Evolutionary conservation across 2,329 filamentous ascomycete species (phyloP), one percentile per base, ranked within the genome.

Genomic region (Xylaria sp.): DNA sequence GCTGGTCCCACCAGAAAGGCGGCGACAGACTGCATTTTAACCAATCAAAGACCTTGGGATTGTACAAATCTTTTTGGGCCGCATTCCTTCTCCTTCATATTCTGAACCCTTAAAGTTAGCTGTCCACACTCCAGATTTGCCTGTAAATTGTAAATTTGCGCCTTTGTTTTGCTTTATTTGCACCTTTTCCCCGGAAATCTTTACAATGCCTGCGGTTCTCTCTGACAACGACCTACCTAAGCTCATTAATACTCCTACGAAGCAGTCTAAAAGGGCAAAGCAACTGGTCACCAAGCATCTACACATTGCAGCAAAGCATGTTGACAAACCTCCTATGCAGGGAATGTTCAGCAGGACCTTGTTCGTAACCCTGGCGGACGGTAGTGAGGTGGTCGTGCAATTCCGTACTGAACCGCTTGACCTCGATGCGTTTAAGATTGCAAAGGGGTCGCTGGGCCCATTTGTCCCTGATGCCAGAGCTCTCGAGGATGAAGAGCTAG

Each of bases 281-380:
- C 12, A 44, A 55, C 68, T 77, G 51, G 70, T 73, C 41, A 56
- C 68, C 10, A 55, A 75, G 66, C 73, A 76, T 72, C 67, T 78
- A n/a, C 60, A 68, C 50, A 76, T 72, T 65, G 63, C 72, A 59
- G 69, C 67, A 13, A 76, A 76, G 62, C 65, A 52, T 48, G 60
- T 78, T 55, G 72, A 76, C 57, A 73, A 73, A 46, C 76, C 74
- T 67, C 73, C 70, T 23, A 75, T 77, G 41, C 41, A 77, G 69
- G 76, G 75, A 63, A 72, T 76, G 70, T 77, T 76, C 63, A 76
- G 75, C 46, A 74, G 74, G 63, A 76, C 75, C 48, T 52, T 77
- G 41, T 44, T 44, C 41, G 41, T 44, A 6, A 44, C 41, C 41
- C 41, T 44, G 10, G 41, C 41, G 12, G 41, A 44, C 41, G 41